A percentile compares a stretch with the other conserved stretches of the same genome.
Conservation (phyloP, 257 asterid species). For the Linderniella brevidens region DNA sequence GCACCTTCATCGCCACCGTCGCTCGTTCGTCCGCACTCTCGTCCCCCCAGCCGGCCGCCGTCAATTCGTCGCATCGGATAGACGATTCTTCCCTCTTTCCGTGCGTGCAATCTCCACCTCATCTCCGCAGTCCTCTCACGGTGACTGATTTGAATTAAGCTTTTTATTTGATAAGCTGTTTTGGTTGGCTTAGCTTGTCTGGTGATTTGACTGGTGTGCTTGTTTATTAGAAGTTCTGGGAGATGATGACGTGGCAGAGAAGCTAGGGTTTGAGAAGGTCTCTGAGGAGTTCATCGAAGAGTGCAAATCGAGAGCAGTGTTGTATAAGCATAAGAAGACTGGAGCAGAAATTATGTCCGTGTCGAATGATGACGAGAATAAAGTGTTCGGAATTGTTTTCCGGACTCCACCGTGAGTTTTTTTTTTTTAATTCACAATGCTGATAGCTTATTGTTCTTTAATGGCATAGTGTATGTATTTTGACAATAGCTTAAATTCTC, state of each 20-base stretch:
- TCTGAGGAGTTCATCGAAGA: constrained; percentile 84
- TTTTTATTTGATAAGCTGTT: not conserved
- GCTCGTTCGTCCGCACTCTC: constrained; percentile 25
- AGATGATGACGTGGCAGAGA: constrained; percentile 64
- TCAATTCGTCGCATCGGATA: constrained; percentile 6
- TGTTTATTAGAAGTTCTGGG: constrained; percentile 25
- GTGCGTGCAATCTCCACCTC: constrained; percentile 67
- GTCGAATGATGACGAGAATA: constrained; percentile 89
- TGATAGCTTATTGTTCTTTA: not conserved
- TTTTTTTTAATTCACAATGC: not conserved
- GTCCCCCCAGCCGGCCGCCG: constrained; percentile 21
- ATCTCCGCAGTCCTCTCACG: constrained; percentile 30
- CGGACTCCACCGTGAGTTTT: constrained; percentile 87
- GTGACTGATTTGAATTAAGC: constrained; percentile 13
- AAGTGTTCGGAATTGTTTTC: constrained; percentile 87
- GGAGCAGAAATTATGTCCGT: constrained; percentile 95
- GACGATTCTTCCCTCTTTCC: constrained; percentile 34
- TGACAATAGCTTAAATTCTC: too few relatives aligned
- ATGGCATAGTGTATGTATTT: too few relatives aligned
- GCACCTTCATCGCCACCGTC: constrained; percentile 30
- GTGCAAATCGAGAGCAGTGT: constrained; percentile 79
- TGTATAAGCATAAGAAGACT: constrained; percentile 91
- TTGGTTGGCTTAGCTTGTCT: not conserved
- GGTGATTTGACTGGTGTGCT: not conserved
- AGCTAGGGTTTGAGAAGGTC: constrained; percentile 80